Conservation (phyloP, 2,329 filamentous ascomycete genomes). For the Paecilomyces dactylethromorphus region DNA sequence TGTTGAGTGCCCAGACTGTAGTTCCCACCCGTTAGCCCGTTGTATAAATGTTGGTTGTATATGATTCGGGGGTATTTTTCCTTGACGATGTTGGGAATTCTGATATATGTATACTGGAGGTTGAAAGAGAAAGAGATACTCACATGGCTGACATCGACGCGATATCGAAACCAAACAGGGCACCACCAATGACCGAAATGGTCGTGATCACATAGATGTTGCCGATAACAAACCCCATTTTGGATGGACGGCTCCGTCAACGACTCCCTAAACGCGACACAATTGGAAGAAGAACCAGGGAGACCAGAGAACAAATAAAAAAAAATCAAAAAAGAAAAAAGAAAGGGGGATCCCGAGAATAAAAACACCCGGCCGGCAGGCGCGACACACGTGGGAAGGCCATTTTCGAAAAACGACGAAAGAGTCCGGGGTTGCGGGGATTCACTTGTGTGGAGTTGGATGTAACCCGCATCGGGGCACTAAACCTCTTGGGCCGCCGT, state of each 20-base stretch:
- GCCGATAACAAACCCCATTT: slow-evolving; percentile 31
- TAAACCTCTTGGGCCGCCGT: not conserved
- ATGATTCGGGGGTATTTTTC: not conserved
- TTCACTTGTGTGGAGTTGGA: not conserved
- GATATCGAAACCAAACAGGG: slow-evolving; percentile 73
- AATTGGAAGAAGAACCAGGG: not conserved
- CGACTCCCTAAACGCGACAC: not conserved
- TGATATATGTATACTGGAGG: not conserved
- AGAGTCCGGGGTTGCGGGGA: not conserved
- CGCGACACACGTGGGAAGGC: not conserved
- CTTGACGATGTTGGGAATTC: not conserved
- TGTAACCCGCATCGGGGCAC: not conserved
- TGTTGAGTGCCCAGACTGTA: slow-evolving; percentile 54
- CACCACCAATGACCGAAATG: slow-evolving; percentile 58
- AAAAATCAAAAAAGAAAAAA: not conserved
- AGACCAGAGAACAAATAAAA: not conserved
- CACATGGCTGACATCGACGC: slow-evolving; percentile 62
- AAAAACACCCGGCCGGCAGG: not conserved
- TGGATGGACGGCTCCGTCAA: not conserved
- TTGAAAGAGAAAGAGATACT: not conserved
- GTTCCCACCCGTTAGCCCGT: not conserved
- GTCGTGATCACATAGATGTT: slow-evolving; percentile 55
- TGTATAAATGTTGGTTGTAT: too few relatives aligned
- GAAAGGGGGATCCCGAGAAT: not conserved
- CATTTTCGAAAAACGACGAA: not conserved